Evolutionary conservation across 441 rosid genomes (phyloP).

Genomic region (Capsella rubella): DNA sequence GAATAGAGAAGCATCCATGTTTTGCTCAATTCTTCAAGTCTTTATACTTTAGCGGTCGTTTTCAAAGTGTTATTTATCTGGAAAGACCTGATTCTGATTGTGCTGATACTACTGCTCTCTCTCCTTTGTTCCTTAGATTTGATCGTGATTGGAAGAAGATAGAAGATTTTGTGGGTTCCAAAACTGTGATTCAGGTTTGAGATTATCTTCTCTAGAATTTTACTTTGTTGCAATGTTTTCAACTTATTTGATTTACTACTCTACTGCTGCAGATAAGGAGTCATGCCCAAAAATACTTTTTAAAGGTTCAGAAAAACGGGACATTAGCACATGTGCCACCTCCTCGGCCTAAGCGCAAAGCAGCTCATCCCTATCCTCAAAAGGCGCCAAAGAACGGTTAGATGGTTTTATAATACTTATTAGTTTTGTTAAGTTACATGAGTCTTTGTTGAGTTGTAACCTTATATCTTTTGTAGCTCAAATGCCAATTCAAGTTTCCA

Average conservation of each 20-base stretch:
- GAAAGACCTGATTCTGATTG: not conserved
- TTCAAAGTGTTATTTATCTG: not conserved
- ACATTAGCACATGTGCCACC: constrained; percentile 80
- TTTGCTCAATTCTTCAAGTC: not conserved
- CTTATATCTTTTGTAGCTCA: constrained; percentile 53
- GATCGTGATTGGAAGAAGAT: constrained; percentile 85
- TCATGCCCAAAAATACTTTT: constrained; percentile 81
- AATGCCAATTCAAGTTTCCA: constrained; percentile 61
- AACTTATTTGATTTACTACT: not conserved
- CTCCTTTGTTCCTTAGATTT: constrained; percentile 58
- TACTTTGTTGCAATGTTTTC: not conserved
- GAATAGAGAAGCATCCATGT: not conserved
- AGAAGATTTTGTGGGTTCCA: constrained; percentile 79
- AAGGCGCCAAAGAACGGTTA: constrained; percentile 71
- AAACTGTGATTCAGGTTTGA: constrained; percentile 76
- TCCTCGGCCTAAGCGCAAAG: constrained; percentile 82
- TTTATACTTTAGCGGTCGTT: constrained; percentile 1
- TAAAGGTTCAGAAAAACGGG: constrained; percentile 79
- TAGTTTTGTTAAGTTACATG: not conserved
- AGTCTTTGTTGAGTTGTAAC: constrained; percentile 17
- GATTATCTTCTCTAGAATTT: not conserved
- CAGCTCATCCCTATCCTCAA: constrained; percentile 79
- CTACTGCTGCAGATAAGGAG: constrained; percentile 62
- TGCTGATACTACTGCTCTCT: constrained; percentile 13
- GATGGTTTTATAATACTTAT: constrained; percentile 19